These are phyloP conservation scores for Salvia sclarea DNA, from an alignment of 305 asterid genomes.

Conservation along the genomic window DNA sequence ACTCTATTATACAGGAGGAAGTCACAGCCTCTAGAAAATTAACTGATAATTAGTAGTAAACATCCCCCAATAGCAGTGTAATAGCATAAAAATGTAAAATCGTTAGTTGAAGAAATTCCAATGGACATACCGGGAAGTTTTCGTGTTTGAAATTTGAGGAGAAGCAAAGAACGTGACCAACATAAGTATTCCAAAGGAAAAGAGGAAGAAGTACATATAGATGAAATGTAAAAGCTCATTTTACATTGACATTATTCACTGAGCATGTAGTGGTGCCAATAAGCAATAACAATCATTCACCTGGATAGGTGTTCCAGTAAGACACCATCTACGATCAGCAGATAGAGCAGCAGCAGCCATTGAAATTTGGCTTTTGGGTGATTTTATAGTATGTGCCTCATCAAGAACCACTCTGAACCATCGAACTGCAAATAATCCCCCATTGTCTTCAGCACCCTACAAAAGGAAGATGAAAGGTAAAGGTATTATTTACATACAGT, in stretches of 20 bases:
- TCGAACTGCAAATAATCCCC: conserved; percentile 74
- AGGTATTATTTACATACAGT: neutral
- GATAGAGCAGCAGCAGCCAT: conserved; percentile 83
- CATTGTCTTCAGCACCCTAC: conserved; percentile 77
- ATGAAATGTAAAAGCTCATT: conserved; percentile 7
- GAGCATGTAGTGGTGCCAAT: conserved; percentile 16
- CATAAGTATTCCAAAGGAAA: conserved; percentile 16
- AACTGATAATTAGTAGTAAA: conserved; percentile 12
- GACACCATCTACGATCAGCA: conserved; percentile 98
- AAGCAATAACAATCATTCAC: conserved; percentile 42
- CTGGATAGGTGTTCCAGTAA: conserved; percentile 99
- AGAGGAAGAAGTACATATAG: conserved; percentile 17
- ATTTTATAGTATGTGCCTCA: conserved; percentile 97
- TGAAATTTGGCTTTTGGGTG: conserved; percentile 93
- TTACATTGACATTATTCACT: conserved; percentile 9
- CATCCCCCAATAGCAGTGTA: neutral
- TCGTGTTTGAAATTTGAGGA: conserved; percentile 3
- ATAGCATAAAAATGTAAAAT: conserved; percentile 20
- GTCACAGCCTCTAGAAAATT: conserved; percentile 18
- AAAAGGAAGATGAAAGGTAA: conserved; percentile 21
- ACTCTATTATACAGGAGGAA: conserved; percentile 12
- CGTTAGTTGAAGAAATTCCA: conserved; percentile 11
- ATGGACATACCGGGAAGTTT: conserved; percentile 14
- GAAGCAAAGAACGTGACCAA: neutral
- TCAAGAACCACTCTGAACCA: conserved; percentile 97